These are phyloP conservation scores for Seiridium cupressi DNA, from an alignment of 2,329 filamentous ascomycete genomes.

Conservation along the genomic window DNA sequence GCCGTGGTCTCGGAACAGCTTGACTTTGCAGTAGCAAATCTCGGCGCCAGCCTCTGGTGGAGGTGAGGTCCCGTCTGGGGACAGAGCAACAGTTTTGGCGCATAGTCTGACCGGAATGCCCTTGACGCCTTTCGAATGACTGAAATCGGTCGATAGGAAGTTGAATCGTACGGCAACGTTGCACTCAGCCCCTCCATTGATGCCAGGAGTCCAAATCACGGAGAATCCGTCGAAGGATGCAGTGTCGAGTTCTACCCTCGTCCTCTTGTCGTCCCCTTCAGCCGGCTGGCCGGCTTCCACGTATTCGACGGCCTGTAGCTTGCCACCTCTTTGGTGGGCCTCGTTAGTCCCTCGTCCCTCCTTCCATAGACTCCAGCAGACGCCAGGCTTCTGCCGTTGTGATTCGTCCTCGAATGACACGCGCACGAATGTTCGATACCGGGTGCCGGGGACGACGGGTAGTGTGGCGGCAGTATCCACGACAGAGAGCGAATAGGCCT, in stretches of 20 bases:
- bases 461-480: conserved; percentile 70
- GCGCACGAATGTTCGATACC: conserved; percentile 88
- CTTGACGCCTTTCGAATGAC: conserved; percentile 97
- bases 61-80: conserved; percentile 47
- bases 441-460: conserved; percentile 57
- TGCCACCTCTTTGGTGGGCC: conserved; percentile 88
- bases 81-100: conserved; percentile 76
- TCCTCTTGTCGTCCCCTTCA: conserved; percentile 63
- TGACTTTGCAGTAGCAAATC: conserved; percentile 94
- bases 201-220: conserved; percentile 79
- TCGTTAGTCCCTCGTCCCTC: conserved; percentile 95
- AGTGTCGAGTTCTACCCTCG: conserved; percentile 67
- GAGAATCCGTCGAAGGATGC: conserved; percentile 94
- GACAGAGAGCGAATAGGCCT: conserved; percentile 85
- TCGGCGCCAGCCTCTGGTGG: conserved; percentile 56
- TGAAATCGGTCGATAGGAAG: conserved; percentile 97
- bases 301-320: conserved; percentile 91
- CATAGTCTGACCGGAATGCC: conserved; percentile 93
- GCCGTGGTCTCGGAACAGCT: conserved; percentile 93
- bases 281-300: conserved; percentile 65
- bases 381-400: conserved; percentile 77
- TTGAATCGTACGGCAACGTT: conserved; percentile 93
- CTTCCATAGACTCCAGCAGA: conserved; percentile 91
- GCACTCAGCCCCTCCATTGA: conserved; percentile 70
- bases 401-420: conserved; percentile 97